Percentiles rank a stretch among this genome's conserved stretches.
These are phyloP conservation scores for Sequoiadendron giganteum DNA, from an alignment of 75 land plant species.

Conservation along the genomic window DNA sequence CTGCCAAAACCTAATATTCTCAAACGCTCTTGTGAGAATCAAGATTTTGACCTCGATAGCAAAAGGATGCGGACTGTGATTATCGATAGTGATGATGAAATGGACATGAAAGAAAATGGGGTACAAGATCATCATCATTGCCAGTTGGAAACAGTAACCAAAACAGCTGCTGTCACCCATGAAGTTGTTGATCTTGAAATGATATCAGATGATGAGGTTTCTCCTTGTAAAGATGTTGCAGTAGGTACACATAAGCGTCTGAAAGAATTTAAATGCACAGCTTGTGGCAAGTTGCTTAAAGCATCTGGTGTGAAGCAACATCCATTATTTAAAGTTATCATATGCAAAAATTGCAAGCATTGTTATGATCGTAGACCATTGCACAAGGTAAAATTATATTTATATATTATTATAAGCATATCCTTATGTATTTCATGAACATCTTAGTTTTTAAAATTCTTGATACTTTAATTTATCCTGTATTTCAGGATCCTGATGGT, in stretches of 20 bases:
- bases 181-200: slow-evolving; percentile 17
- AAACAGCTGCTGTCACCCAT: slow-evolving; percentile 9
- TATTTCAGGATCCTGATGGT: slow-evolving; percentile 72
- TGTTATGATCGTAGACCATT: slow-evolving; percentile 36
- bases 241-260: not conserved
- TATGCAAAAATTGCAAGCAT: slow-evolving; percentile 63
- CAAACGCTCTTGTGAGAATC: slow-evolving; percentile 21
- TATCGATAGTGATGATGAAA: slow-evolving; percentile 82
- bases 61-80: slow-evolving; percentile 35
- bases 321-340: slow-evolving; percentile 63
- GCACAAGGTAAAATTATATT: slow-evolving; percentile 39
- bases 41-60: slow-evolving; percentile 15
- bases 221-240: slow-evolving; percentile 13
- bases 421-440: not conserved
- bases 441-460: not conserved
- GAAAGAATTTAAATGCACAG: slow-evolving; percentile 53
- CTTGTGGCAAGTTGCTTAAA: slow-evolving; percentile 49
- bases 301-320: slow-evolving; percentile 48
- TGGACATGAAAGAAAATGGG: slow-evolving; percentile 13
- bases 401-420: not conserved
- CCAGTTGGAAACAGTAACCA: not conserved
- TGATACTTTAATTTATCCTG: slow-evolving; percentile 11
- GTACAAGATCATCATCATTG: not conserved
- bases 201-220: slow-evolving; percentile 15
- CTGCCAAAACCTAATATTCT: slow-evolving; percentile 12